Base-by-base conservation (phyloP, 495 filamentous ascomycete genomes). In the Xylaria curta region DNA sequence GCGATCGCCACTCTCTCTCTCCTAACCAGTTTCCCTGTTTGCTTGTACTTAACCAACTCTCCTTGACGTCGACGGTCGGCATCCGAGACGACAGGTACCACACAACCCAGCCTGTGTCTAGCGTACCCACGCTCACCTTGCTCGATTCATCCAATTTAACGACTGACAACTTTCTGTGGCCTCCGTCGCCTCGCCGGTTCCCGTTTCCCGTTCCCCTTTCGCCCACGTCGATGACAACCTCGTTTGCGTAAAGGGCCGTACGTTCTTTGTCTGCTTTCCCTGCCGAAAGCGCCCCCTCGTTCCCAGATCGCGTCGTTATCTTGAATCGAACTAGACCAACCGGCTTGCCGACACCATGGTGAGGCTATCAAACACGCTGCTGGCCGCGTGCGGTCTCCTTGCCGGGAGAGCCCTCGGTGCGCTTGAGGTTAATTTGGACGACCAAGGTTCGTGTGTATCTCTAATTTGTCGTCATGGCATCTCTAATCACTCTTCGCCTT, bases 381-480 rank as follows among this genome's bases (percentile, higher is more conserved):
- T 79, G 60, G 76, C 76, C 68, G 67, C 70, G 33, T 71, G 75
- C 19, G 71, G 75, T 61, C 76, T 79, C 12, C 66, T 66, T 26
- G 68, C 67, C 47, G 33, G 71, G 21, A 65, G 51, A 66, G 76
- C 56, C 36, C 68, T 73, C 21, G 77, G 70, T 54, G 78, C 76
- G 49, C 74, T 83, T 47, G 72, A 80, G 12, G 74, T 80, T 46
- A 66, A 82, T 64, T 70, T 81, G 26, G 79, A 81, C 62, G 79
- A 82, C 66, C 79, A 76, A 75, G 80, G 81, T 82, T 46, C 66
- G 79, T 77, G 62, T 26, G 7, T 40, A 12, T 1, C 33, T 49
- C 17, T 8, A 1, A 15, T 21, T 47, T 58, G 31, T 49, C 31
- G 24, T 60, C 42, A 58, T 53, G 5, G 17, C 24, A 56, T 61